Percentiles rank a stretch among this genome's conserved stretches.
phyloP scores from a whole-genome alignment of 192 early-diverging fungal species.

The Jimgerdemannia flammicorona region DNA sequence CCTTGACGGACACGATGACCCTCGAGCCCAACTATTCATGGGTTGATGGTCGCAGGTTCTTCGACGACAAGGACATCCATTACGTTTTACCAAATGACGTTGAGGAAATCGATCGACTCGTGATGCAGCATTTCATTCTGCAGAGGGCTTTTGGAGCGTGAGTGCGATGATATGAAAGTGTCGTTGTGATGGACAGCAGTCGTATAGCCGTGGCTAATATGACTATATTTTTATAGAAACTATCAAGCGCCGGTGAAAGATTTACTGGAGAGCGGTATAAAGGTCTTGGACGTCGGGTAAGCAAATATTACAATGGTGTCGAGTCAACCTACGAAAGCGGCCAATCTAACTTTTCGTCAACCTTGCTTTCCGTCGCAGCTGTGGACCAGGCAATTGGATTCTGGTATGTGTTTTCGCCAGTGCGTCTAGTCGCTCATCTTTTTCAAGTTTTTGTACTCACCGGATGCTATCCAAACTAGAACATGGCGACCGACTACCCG shows the following conservation, averaged over 20 bases:
- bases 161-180: not conserved
- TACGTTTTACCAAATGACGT: conserved; percentile 1
- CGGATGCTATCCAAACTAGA: not conserved
- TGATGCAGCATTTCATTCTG: not conserved
- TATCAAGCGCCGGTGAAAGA: conserved; percentile 22
- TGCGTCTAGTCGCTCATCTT: not conserved
- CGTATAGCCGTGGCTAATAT: not conserved
- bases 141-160: not conserved
- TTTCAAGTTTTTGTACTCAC: not conserved
- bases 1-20: not conserved
- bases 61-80: conserved; percentile 1
- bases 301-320: not conserved
- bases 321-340: too few relatives aligned
- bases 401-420: not conserved
- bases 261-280: conserved; percentile 7
- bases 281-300: conserved; percentile 25
- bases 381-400: not conserved
- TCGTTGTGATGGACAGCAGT: not conserved
- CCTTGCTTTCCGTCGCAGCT: not conserved
- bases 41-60: not conserved
- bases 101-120: not conserved
- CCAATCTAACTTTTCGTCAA: not conserved
- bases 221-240: not conserved
- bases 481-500: conserved; percentile 21
- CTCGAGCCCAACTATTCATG: not conserved